Evolutionary conservation across 306 rosid species (phyloP).

Genomic region (Astragalus glycyphyllos): DNA sequence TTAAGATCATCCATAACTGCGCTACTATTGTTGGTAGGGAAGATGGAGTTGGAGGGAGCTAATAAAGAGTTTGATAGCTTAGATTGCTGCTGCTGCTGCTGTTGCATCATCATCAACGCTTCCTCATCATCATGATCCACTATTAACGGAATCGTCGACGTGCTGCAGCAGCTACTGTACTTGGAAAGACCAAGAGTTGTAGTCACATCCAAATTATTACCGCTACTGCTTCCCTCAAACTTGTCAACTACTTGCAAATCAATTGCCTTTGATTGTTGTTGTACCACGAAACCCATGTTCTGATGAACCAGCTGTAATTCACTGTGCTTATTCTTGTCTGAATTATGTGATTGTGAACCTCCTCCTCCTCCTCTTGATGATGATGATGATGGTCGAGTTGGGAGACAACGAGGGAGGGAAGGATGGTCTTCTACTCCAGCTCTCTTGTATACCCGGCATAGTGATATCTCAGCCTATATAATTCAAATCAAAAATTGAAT

Average conservation of each 20-base stretch:
- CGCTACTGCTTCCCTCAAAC: not conserved
- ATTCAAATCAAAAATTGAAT: not conserved
- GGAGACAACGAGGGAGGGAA: slow-evolving; percentile 84
- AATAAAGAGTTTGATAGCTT: not conserved
- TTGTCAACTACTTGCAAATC: not conserved
- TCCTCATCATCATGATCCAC: slow-evolving; percentile 43
- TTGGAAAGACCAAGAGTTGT: slow-evolving; percentile 74
- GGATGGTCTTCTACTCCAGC: slow-evolving; percentile 97
- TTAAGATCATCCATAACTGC: slow-evolving; percentile 75
- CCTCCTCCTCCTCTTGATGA: not conserved
- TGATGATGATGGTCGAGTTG: slow-evolving; percentile 55
- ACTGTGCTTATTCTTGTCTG: slow-evolving; percentile 10
- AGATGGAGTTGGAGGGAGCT: not conserved
- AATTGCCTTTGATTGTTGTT: not conserved
- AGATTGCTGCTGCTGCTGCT: slow-evolving; percentile 39
- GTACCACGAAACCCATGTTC: slow-evolving; percentile 2
- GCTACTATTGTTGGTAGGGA: not conserved
- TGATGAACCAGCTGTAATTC: slow-evolving; percentile 23
- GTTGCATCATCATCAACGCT: slow-evolving; percentile 55
- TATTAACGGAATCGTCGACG: slow-evolving; percentile 14
- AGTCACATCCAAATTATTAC: slow-evolving; percentile 11
- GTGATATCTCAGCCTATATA: slow-evolving; percentile 82
- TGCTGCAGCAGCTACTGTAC: slow-evolving; percentile 31
- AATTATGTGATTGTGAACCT: not conserved
- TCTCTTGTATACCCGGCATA: slow-evolving; percentile 94